Percentiles rank a stretch among this genome's conserved stretches.
These are phyloP conservation scores for Trichomonas tenax DNA, from an alignment of 208 protist genomes.

Conservation along the genomic window DNA sequence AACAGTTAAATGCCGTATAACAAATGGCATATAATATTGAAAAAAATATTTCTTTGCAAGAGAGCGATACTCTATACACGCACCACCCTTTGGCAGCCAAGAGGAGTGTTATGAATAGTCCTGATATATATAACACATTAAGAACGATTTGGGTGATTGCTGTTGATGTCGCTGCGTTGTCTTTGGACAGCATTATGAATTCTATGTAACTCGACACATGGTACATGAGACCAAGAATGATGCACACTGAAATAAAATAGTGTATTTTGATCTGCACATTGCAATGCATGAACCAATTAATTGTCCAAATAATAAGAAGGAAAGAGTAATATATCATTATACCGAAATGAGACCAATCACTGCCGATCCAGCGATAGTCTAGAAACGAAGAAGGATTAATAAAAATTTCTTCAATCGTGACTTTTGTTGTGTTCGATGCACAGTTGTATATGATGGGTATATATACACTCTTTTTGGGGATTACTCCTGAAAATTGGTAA, in stretches of 20 bases:
- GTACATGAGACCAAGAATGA: neutral
- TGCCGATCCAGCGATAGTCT: neutral
- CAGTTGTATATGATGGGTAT: neutral
- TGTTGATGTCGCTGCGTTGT: neutral
- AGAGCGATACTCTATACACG: neutral
- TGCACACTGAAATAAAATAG: neutral
- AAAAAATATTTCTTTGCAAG: neutral
- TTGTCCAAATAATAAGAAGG: neutral
- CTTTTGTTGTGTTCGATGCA: neutral
- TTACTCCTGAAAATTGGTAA: neutral
- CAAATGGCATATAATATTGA: neutral
- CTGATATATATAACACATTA: neutral
- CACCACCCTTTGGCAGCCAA: neutral
- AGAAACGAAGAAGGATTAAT: neutral
- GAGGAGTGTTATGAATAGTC: neutral
- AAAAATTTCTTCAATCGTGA: neutral
- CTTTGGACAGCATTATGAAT: neutral
- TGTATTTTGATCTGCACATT: neutral
- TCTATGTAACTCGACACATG: neutral
- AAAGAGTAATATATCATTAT: neutral
- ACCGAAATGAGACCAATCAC: neutral
- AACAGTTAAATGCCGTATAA: neutral
- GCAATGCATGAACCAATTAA: neutral
- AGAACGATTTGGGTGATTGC: neutral
- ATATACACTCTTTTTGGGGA: neutral